Evolutionary conservation across 805 yeast genomes (phyloP), one percentile per base, ranked within the genome.

Genomic region (Metschnikowia reukaufii): DNA sequence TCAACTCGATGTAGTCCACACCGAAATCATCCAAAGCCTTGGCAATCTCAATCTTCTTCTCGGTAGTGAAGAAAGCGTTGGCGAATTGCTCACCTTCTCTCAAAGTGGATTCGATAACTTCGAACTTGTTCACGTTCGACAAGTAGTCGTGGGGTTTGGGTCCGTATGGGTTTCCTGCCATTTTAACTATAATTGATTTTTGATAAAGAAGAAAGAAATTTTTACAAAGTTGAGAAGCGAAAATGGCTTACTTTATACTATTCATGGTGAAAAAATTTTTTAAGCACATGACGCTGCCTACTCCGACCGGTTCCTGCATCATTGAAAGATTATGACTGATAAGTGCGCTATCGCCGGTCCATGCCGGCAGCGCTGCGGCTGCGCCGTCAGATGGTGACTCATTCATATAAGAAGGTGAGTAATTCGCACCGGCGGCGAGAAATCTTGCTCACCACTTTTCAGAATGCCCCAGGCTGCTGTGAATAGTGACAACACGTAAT

Each of bases 11-110:
- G 63, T 79, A 79, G 59, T 79, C 84, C 27, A 78, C 83, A 27
- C 84, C 84, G 56, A 79, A 79, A 44, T 79, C 83, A 56, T 78
- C 83, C 53, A 79, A 64, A 38, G 83, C 83, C 63, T 76, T 79
- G 51, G 84, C 84, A 34, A 79, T 79, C 62, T 77, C 78, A 38
- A 79, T 70, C 64, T 79, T 79, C 64, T 70, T 78, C 46, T 79
- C 83, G 36, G 81, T 68, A 40, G 76, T 70, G 68, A 79, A 79
- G 54, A 79, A 79, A n/a, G 84, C 78, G 56, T 79, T 79, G 57
- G 84, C 83, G 55, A 79, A 79, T 61, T 79, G 84, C 62, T 79
- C 84, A 59, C 84, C 84, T 62, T 79, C 84, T 75, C 84, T 77
- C 47, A 79, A 68, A 18, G 84, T 79, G 23, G 82, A 74, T 58